Base-by-base conservation (phyloP, 2,329 filamentous ascomycete species). In the Penicillium sp. region DNA sequence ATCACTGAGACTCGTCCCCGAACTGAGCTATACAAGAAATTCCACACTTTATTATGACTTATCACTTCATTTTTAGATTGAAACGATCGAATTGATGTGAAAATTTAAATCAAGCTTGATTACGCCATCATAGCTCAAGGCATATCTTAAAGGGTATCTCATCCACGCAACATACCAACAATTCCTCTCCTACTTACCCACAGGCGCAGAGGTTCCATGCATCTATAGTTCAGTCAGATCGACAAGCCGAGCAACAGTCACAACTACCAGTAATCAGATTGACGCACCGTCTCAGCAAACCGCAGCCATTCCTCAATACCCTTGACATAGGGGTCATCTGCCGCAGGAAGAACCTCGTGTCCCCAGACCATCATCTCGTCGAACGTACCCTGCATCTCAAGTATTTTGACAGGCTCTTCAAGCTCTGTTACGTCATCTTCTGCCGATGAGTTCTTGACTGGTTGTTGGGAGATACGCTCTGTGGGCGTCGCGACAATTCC, bases 291-390 rank as follows among this genome's bases (percentile, higher is more conserved):
- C 59, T 86, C 83, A 10, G 90, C 83, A 68, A 92, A 83, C 10
- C 78, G 77, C 52, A 95, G 77, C 90, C 91, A 96, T 71, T 96
- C 91, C 60, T 86, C 81, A 41, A 95, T 75, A 0, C 87, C 85
- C 67, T 87, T 86, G 4, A 89, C 77, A 68, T 90, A 94, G 1
- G 81, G 77, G 71, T 96, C 90, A 26, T 78, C 77, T 0, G 79
- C 78, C 54, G 87, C 84, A 6, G 85, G 85, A 45, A 83, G 63
- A 1, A 75, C 71, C 60, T 94, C 91, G 69, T 96, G 91, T 0
- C 83, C 86, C 92, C 92, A 97, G n/a, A 96, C 80, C 3, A 90
- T 74, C 46, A 96, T 70, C 49, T 88, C 79, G 6, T 90, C 84
- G 66, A 96, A 96, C 15, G 79, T 79, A 1, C 84, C 85, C 18